Percentiles rank a stretch among this genome's conserved stretches.
phyloP scores from a whole-genome alignment of 1,284 basidiomycete species.

The Cryptococcus sp. region DNA sequence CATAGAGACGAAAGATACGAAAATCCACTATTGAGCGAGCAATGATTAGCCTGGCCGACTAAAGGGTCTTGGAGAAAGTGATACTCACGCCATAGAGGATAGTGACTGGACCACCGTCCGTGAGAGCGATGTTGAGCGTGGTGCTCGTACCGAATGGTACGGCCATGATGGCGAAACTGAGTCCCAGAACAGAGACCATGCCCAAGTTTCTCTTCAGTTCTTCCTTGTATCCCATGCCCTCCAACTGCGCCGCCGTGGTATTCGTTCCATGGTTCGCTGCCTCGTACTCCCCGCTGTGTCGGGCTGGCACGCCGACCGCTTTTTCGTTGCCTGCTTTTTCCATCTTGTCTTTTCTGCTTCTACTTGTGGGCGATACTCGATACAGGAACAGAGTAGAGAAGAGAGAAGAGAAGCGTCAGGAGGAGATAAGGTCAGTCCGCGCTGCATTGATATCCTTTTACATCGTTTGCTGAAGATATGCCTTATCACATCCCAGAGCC shows the following conservation, averaged over 20 bases:
- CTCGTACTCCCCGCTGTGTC: background rate
- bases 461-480: no score
- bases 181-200: constrained; percentile 55
- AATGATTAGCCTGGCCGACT: no score
- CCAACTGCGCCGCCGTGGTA: constrained; percentile 38
- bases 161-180: constrained; percentile 54
- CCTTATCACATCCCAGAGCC: no score
- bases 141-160: constrained; percentile 55
- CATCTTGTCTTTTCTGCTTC: background rate
- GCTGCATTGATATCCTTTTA: no score
- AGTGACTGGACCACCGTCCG: constrained; percentile 54
- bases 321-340: background rate
- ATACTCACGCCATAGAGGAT: constrained; percentile 51
- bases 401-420: no score
- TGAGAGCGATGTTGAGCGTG: constrained; percentile 54
- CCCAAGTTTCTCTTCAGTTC: constrained; percentile 55
- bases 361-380: background rate
- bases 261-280: background rate
- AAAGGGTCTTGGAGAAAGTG: background rate
- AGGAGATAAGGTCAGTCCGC: no score
- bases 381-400: no score
- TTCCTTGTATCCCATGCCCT: constrained; percentile 55
- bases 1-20: constrained; percentile 55
- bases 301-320: background rate
- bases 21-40: constrained; percentile 45